A percentile compares a stretch with the other conserved stretches of the same genome.
Evolutionary conservation across 805 yeast species (phyloP).

Genomic region (Torulaspora microellipsoides): DNA sequence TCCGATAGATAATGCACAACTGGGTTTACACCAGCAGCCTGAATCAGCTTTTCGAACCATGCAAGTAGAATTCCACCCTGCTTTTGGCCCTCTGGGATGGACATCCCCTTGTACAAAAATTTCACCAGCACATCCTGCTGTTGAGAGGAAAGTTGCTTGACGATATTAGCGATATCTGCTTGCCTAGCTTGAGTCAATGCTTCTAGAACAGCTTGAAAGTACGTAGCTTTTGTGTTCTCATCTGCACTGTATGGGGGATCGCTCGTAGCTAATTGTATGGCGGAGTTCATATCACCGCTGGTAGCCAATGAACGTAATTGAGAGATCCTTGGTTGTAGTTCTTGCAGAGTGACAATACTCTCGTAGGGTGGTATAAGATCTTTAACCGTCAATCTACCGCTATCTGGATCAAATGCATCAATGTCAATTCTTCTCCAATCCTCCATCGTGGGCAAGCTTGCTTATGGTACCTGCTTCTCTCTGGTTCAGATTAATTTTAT

Average conservation of each 20-base stretch:
- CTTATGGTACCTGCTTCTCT: too few species aligned
- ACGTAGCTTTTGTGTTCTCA: slow-evolving; percentile 42
- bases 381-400: slow-evolving; percentile 52
- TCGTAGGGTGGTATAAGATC: slow-evolving; percentile 57
- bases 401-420: slow-evolving; percentile 85
- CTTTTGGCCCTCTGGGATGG: slow-evolving; percentile 68
- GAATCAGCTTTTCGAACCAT: slow-evolving; percentile 91
- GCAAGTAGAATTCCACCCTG: slow-evolving; percentile 80
- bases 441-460: slow-evolving; percentile 38
- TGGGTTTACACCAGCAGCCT: slow-evolving; percentile 81
- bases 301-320: slow-evolving; percentile 60
- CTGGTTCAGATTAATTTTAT: too few species aligned
- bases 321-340: slow-evolving; percentile 50
- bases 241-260: slow-evolving; percentile 83
- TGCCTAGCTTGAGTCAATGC: slow-evolving; percentile 63
- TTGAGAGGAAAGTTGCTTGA: slow-evolving; percentile 53
- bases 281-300: slow-evolving; percentile 66
- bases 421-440: slow-evolving; percentile 95
- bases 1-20: slow-evolving; percentile 83
- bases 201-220: slow-evolving; percentile 58
- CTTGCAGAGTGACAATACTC: slow-evolving; percentile 47
- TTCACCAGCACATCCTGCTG: slow-evolving; percentile 78
- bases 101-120: slow-evolving; percentile 83
- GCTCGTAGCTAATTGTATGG: slow-evolving; percentile 57
- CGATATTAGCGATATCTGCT: slow-evolving; percentile 59